These are phyloP conservation scores for Mikania micrantha DNA, from an alignment of 129 eudicot species.

Conservation along the genomic window DNA sequence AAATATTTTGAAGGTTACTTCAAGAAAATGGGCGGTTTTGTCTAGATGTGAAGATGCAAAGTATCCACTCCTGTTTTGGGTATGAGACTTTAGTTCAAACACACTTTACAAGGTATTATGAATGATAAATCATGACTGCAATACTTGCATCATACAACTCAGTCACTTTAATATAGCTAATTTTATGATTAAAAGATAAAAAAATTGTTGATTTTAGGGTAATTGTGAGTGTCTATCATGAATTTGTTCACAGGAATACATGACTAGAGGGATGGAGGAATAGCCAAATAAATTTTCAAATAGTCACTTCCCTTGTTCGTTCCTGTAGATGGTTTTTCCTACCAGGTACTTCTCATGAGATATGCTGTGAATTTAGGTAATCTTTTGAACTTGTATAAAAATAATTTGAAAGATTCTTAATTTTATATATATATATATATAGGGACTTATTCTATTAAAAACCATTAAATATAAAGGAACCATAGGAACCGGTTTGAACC, in stretches of 20 bases:
- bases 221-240: not conserved
- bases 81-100: conserved; percentile 62
- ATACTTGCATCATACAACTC: too few relatives aligned
- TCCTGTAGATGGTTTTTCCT: conserved; percentile 93
- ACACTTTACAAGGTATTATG: not conserved
- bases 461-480: too few relatives aligned
- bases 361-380: conserved; percentile 94
- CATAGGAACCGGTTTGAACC: too few relatives aligned
- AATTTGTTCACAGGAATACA: conserved; percentile 56
- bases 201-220: not conserved
- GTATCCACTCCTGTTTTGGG: too few relatives aligned
- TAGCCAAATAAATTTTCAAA: conserved; percentile 88
- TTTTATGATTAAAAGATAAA: not conserved
- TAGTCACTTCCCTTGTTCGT: conserved; percentile 88
- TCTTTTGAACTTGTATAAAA: not conserved
- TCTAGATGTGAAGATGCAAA: too few relatives aligned
- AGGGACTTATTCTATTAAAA: too few relatives aligned
- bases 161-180: not conserved
- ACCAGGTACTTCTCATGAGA: conserved; percentile 80
- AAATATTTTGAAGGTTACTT: too few relatives aligned
- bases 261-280: conserved; percentile 99
- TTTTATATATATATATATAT: not conserved
- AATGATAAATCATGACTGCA: not conserved
- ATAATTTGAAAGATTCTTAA: not conserved
- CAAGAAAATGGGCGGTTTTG: too few relatives aligned